Conservation (phyloP, 2,329 filamentous ascomycete species). For the Fonsecaea monophora region DNA sequence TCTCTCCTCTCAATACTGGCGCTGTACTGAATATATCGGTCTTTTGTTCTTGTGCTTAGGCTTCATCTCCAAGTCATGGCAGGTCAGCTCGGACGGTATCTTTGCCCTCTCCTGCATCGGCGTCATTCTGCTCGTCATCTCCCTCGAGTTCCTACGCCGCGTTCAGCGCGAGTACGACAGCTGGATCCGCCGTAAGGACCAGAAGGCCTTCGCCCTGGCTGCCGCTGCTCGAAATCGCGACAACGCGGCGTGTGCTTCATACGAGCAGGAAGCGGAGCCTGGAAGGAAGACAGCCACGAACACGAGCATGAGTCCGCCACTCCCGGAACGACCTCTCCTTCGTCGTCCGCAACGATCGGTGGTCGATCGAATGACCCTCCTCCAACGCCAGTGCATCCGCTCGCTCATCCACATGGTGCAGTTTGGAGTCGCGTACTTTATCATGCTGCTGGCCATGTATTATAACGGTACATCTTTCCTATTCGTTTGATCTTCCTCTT, state of each 20-base stretch:
- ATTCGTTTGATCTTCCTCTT: neutral
- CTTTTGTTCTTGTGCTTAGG: constrained; percentile 64
- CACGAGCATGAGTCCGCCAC: constrained; percentile 28
- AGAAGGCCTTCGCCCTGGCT: constrained; percentile 12
- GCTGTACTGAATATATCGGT: constrained; percentile 43
- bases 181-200: constrained; percentile 49
- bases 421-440: constrained; percentile 57
- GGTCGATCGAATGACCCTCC: neutral
- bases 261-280: neutral
- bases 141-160: constrained; percentile 75
- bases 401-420: constrained; percentile 34
- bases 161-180: constrained; percentile 74
- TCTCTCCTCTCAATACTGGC: constrained; percentile 54
- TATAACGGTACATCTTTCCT: constrained; percentile 58
- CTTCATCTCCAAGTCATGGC: constrained; percentile 75
- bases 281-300: neutral
- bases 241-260: neutral
- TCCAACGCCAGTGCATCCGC: constrained; percentile 30
- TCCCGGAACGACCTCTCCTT: constrained; percentile 21
- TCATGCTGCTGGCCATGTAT: constrained; percentile 72
- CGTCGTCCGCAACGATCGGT: neutral
- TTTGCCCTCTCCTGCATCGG: constrained; percentile 48
- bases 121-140: constrained; percentile 72
- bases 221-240: constrained; percentile 16
- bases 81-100: constrained; percentile 58